Base-by-base conservation (phyloP, 768 basidiomycete species). In the Russula emetica region DNA sequence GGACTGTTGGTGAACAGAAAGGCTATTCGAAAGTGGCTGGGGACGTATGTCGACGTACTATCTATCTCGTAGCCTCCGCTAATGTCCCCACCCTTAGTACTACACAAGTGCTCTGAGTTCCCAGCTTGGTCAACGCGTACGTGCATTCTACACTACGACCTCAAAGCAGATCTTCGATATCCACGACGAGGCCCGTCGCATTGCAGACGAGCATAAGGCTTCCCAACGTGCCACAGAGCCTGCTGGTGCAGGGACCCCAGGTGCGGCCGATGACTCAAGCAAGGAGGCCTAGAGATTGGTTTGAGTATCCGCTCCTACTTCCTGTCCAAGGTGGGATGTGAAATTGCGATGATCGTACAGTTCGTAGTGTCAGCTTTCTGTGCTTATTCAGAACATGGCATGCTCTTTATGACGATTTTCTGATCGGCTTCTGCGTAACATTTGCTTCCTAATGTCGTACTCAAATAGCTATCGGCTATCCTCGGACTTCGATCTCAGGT, bases 151-250 rank as follows among this genome's bases (percentile, higher is more conserved):
- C 79, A 96, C 95, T 16, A 76, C 77, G 50, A 95, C 93, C 9
- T 80, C 86, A 22, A 98, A 97, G 78, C 91, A 95, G 74, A 86
- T 92, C 30, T 70, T 82, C 22, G 94, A 98, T 72, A 94, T 98
- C 54, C 94, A 97, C 72, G 92, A 94, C 71, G 95, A 98, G 75
- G 95, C 95, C 2, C 78, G 80, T 64, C 85, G 95, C 34, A 92
- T 98, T 70, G 84, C 86, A 30, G 81, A 80, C 30, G 74, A 78
- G 60, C 82, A 89, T 68, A 86, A 88, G 70, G 61, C 20, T 6
- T 22, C 63, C 24, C 63, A 44, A 38, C 38, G 16, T 3, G 9
- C 53, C n/a, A 32, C 54, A 5, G 40, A 47, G 18, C 28, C 53
- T 36, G 24, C 18, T 26, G 38, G 38, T 6, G 58, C 30, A 20